phyloP scores from a whole-genome alignment of 306 rosid species.

The Pyrus betulifolia region DNA sequence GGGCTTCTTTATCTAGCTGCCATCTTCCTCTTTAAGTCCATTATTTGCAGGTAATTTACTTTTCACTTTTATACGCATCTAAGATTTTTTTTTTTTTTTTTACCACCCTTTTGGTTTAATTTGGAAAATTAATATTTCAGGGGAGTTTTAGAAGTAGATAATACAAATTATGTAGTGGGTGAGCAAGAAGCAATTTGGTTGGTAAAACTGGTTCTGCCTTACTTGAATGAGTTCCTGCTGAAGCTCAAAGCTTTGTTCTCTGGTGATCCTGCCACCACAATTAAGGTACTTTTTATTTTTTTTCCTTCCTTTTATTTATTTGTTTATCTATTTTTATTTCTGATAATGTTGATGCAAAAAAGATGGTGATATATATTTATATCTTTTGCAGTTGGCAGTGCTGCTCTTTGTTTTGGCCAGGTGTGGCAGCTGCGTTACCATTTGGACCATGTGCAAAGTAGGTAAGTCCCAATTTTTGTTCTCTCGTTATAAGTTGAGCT shows the following conservation, averaged over 20 bases:
- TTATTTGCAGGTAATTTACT: conserved; percentile 56
- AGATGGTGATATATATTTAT: background rate
- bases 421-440: conserved; percentile 76
- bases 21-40: conserved; percentile 66
- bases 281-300: conserved; percentile 46
- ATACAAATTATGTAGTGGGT: conserved; percentile 46
- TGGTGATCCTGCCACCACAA: conserved; percentile 86
- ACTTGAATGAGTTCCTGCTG: conserved; percentile 57
- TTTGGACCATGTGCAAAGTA: conserved; percentile 71
- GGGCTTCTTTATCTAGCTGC: conserved; percentile 71
- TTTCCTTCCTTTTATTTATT: too few relatives aligned
- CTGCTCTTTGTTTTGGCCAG: conserved; percentile 83
- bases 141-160: conserved; percentile 42
- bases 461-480: conserved; percentile 28
- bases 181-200: conserved; percentile 86
- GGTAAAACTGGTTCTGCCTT: conserved; percentile 60
- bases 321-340: too few relatives aligned
- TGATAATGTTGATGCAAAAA: too few relatives aligned
- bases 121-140: conserved; percentile 21
- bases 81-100: background rate
- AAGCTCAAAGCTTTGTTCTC: conserved; percentile 75
- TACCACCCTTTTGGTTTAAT: background rate
- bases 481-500: too few relatives aligned
- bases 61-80: background rate
- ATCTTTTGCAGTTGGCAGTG: conserved; percentile 61